phyloP scores from a whole-genome alignment of 768 basidiomycete genomes.

The Lactifluus hygrophoroides region DNA sequence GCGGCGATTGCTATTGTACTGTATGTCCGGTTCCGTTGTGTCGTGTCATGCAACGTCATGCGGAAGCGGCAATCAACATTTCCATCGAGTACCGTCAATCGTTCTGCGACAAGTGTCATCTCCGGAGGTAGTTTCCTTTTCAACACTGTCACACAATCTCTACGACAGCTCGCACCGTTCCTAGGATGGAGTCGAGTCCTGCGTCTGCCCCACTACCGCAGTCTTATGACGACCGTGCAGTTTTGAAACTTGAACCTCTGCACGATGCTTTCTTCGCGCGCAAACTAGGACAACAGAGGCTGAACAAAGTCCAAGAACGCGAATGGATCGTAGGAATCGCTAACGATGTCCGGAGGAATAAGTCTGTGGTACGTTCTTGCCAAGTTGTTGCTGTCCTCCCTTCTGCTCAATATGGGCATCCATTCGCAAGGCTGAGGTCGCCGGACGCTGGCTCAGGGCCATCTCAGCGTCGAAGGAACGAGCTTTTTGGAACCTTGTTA shows the following conservation, averaged over 20 bases:
- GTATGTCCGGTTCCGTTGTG: neutral
- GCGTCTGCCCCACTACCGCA: neutral
- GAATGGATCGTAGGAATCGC: neutral
- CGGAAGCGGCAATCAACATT: neutral
- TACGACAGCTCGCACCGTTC: neutral
- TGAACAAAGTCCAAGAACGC: constrained; percentile 7
- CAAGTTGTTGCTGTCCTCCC: neutral
- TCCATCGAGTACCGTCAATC: neutral
- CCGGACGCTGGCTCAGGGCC: constrained; percentile 4
- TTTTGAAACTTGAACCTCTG: neutral
- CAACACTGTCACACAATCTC: neutral
- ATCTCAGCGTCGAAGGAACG: constrained; percentile 3
- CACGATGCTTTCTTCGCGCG: constrained; percentile 4
- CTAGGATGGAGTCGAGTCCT: neutral
- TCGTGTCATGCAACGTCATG: neutral
- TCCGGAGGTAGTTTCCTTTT: neutral
- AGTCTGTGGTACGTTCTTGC: constrained; percentile 4
- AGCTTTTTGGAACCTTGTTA: neutral
- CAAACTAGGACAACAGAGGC: neutral
- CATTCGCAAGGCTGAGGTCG: neutral
- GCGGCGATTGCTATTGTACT: too few species aligned
- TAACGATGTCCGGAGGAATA: neutral
- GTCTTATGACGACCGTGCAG: neutral
- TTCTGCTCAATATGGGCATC: neutral
- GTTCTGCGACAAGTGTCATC: neutral